Conservation (phyloP, 805 yeast genomes). For the Metschnikowia shivogae region DNA sequence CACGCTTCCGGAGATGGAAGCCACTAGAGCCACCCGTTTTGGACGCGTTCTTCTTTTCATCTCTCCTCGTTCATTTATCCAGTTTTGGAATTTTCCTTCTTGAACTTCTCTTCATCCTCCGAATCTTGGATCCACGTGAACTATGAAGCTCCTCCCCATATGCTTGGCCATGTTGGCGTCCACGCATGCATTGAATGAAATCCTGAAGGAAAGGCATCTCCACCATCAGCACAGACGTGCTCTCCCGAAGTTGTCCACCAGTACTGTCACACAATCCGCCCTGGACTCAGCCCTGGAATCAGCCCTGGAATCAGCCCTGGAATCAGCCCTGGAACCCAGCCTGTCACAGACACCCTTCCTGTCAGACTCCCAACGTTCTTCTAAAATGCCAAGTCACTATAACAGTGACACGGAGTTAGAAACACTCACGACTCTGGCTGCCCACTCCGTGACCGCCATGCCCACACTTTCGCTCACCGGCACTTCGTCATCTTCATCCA, state of each 20-base stretch:
- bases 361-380: too few relatives aligned
- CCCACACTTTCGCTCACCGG: conserved; percentile 21
- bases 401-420: too few relatives aligned
- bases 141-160: not conserved
- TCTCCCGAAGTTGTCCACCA: not conserved
- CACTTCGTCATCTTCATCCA: conserved; percentile 1
- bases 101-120: too few relatives aligned
- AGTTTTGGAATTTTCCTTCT: too few relatives aligned
- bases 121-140: too few relatives aligned
- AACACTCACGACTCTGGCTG: conserved; percentile 2
- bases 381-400: not conserved
- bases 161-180: not conserved
- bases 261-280: not conserved
- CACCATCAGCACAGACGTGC: conserved; percentile 4
- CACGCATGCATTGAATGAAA: not conserved
- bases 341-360: too few relatives aligned
- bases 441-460: conserved; percentile 6
- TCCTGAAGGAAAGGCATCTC: not conserved
- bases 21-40: not conserved
- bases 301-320: not conserved
- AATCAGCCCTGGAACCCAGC: not conserved
- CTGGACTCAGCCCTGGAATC: not conserved
- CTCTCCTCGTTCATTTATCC: not conserved
- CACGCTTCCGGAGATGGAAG: not conserved
- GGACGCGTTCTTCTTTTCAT: not conserved